These are phyloP conservation scores for Fagopyrum esculentum DNA, from an alignment of 148 eudicot genomes.

Conservation along the genomic window DNA sequence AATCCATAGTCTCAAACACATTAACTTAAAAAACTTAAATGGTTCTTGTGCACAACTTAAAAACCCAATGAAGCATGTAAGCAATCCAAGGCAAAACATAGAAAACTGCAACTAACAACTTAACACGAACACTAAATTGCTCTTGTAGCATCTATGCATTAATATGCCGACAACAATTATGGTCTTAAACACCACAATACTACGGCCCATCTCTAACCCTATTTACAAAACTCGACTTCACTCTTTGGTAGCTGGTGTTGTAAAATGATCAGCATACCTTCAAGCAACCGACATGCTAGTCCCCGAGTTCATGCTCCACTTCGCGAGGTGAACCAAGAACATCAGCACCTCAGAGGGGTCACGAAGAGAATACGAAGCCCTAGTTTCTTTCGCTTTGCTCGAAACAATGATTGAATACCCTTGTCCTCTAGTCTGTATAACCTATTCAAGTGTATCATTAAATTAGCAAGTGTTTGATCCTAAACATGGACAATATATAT, in stretches of 20 bases:
- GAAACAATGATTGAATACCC: slow-evolving; percentile 73
- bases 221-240: not conserved
- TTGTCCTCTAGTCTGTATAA: slow-evolving; percentile 41
- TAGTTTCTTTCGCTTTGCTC: slow-evolving; percentile 46
- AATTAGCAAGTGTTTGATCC: not conserved
- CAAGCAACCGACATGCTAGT: not conserved
- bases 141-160: not conserved
- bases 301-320: slow-evolving; percentile 27
- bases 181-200: not conserved
- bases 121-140: no score
- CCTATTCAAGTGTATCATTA: slow-evolving; percentile 27
- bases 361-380: slow-evolving; percentile 54
- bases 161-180: not conserved
- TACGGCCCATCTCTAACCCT: not conserved
- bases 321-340: slow-evolving; percentile 45
- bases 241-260: not conserved
- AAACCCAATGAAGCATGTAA: no score
- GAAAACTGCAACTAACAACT: no score
- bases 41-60: no score
- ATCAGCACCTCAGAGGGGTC: slow-evolving; percentile 66
- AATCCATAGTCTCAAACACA: no score
- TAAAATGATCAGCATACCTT: not conserved
- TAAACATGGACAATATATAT: not conserved
- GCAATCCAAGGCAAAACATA: no score
- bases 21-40: no score